Conservation (phyloP, 2,329 filamentous ascomycete species). For the Xylariomycetidae sp. region DNA sequence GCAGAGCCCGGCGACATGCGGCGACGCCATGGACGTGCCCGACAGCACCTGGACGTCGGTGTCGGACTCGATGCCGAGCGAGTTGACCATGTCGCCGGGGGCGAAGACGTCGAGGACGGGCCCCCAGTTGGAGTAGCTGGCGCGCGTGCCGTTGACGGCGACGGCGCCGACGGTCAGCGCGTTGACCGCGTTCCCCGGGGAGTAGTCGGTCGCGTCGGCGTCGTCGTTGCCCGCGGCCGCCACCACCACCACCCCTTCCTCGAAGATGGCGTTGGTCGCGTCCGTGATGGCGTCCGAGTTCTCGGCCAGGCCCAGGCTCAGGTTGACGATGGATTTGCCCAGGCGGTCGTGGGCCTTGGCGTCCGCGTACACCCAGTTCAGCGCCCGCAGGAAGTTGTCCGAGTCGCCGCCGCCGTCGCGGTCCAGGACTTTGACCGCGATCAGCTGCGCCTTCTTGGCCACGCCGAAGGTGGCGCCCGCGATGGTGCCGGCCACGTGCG, state of each 20-base stretch:
- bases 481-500: constrained; percentile 24
- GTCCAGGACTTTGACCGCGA: constrained; percentile 15
- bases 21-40: constrained; percentile 51
- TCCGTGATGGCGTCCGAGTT: constrained; percentile 34
- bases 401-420: constrained; percentile 12
- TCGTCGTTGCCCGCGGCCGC: constrained; percentile 48
- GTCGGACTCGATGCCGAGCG: constrained; percentile 35
- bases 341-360: constrained; percentile 7
- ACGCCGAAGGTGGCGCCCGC: constrained; percentile 16
- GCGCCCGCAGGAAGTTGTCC: constrained; percentile 18
- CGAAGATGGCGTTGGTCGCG: constrained; percentile 39
- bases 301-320: constrained; percentile 5
- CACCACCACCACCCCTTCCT: constrained; percentile 41
- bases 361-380: constrained; percentile 10
- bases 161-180: constrained; percentile 48
- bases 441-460: constrained; percentile 16
- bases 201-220: constrained; percentile 31
- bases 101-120: constrained; percentile 35
- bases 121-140: constrained; percentile 47
- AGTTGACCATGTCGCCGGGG: constrained; percentile 34
- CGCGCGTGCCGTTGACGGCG: constrained; percentile 27
- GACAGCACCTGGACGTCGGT: constrained; percentile 27
- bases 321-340: constrained; percentile 8
- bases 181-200: constrained; percentile 39
- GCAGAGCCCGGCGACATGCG: constrained; percentile 47